Evolutionary conservation across 768 basidiomycete species (phyloP).

Genomic region (Rhodotorula sphaerocarpa): DNA sequence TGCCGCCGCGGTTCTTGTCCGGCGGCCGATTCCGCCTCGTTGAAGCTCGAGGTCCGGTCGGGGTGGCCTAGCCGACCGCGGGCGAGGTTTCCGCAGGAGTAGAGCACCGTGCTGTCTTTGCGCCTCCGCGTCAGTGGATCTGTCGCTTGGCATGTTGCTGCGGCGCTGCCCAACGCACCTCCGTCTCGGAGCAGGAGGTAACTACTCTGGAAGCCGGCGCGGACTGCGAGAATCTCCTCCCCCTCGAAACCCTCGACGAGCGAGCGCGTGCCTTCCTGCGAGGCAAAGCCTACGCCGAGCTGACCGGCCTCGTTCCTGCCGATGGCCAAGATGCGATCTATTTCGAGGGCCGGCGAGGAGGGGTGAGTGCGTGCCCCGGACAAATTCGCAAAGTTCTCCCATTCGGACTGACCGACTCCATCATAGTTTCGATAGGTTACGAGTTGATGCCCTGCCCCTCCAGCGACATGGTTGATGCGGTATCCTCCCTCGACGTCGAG

Average conservation of each 20-base stretch:
- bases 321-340: constrained; percentile 17
- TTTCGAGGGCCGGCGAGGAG: too few species aligned
- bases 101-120: constrained; percentile 19
- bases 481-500: background rate
- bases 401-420: background rate
- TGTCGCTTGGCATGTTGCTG: background rate
- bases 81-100: constrained; percentile 16
- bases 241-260: constrained; percentile 34
- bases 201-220: constrained; percentile 6
- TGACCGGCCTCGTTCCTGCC: constrained; percentile 30
- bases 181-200: constrained; percentile 17
- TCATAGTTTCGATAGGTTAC: constrained; percentile 8
- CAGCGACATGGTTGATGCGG: background rate
- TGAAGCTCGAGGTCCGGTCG: background rate
- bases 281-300: constrained; percentile 24
- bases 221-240: constrained; percentile 3
- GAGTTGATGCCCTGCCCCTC: constrained; percentile 11
- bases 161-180: constrained; percentile 10
- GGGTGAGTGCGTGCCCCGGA: too few species aligned
- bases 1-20: constrained; percentile 11
- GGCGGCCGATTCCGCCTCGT: background rate
- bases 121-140: background rate
- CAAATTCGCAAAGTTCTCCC: too few species aligned
- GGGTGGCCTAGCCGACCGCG: constrained; percentile 22
- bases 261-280: constrained; percentile 26